Percentiles rank a stretch among this genome's conserved stretches.
These are phyloP conservation scores for Setomelanomma holmii DNA, from an alignment of 2,329 filamentous ascomycete species.

Conservation along the genomic window DNA sequence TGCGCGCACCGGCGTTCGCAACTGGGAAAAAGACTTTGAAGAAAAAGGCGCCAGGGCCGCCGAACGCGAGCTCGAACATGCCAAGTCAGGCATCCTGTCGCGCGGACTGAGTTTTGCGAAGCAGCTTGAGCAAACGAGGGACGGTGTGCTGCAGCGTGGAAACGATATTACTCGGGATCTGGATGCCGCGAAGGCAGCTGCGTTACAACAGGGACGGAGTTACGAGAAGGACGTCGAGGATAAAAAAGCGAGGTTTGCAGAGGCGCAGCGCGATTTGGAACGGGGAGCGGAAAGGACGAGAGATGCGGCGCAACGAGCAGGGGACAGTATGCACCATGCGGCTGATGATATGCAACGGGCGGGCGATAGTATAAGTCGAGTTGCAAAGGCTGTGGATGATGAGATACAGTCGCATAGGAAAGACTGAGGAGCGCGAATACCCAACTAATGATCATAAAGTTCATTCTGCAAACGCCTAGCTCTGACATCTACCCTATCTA, in stretches of 20 bases:
- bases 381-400: conserved; percentile 16
- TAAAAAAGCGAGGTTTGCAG: conserved; percentile 6
- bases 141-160: conserved; percentile 7
- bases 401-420: conserved; percentile 11
- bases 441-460: background rate
- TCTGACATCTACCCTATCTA: background rate
- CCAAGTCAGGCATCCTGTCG: conserved; percentile 5
- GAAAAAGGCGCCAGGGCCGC: conserved; percentile 9
- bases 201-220: conserved; percentile 8
- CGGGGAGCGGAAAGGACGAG: conserved; percentile 7
- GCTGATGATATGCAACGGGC: conserved; percentile 12
- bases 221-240: conserved; percentile 9
- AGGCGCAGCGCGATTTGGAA: conserved; percentile 13
- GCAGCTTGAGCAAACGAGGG: conserved; percentile 3
- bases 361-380: conserved; percentile 16
- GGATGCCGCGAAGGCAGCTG: conserved; percentile 5
- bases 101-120: conserved; percentile 7
- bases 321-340: conserved; percentile 12
- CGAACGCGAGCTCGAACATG: conserved; percentile 15
- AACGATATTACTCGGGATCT: conserved; percentile 9
- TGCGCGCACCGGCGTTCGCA: conserved; percentile 1
- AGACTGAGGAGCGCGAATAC: background rate
- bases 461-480: background rate
- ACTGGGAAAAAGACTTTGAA: conserved; percentile 16
- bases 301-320: conserved; percentile 8